These are phyloP conservation scores for Ustilago loliicola DNA, from an alignment of 1,284 basidiomycete species.

Conservation along the genomic window DNA sequence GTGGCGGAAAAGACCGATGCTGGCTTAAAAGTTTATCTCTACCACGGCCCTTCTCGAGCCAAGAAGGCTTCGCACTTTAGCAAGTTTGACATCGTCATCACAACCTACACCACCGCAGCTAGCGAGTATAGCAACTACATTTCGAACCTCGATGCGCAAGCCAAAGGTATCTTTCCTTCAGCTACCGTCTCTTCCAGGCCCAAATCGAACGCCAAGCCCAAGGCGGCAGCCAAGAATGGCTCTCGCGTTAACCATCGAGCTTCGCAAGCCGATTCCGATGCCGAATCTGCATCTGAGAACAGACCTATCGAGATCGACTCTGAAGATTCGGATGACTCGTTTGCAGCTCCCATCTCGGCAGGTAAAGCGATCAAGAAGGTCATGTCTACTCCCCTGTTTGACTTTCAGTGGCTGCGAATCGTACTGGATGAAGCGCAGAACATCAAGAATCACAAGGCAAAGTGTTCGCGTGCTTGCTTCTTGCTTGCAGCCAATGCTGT, in stretches of 20 bases:
- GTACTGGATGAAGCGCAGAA: conserved; percentile 96
- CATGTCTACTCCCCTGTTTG: conserved; percentile 77
- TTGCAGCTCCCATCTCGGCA: conserved; percentile 12
- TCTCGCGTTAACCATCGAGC: conserved; percentile 13
- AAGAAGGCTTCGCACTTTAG: conserved; percentile 48
- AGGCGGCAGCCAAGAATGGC: conserved; percentile 1
- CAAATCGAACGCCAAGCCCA: conserved; percentile 21
- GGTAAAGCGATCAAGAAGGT: conserved; percentile 72
- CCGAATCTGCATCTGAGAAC: conserved; percentile 29
- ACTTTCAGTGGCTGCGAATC: conserved; percentile 85
- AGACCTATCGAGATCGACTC: conserved; percentile 63
- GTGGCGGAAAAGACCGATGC: conserved; percentile 79
- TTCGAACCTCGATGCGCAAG: conserved; percentile 29
- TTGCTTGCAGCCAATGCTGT: conserved; percentile 73
- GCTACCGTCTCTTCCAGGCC: conserved; percentile 2
- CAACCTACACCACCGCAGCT: conserved; percentile 64
- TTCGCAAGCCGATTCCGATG: conserved; percentile 29
- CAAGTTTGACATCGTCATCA: conserved; percentile 65
- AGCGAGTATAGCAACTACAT: conserved; percentile 55
- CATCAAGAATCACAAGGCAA: conserved; percentile 92
- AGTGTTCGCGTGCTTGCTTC: conserved; percentile 82
- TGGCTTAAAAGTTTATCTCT: conserved; percentile 61
- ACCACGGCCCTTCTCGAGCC: conserved; percentile 61
- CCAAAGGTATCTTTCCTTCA: conserved; percentile 15
- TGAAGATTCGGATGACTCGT: conserved; percentile 69